Conservation (phyloP, 1,284 basidiomycete genomes). For the Irpex rosettiformis region DNA sequence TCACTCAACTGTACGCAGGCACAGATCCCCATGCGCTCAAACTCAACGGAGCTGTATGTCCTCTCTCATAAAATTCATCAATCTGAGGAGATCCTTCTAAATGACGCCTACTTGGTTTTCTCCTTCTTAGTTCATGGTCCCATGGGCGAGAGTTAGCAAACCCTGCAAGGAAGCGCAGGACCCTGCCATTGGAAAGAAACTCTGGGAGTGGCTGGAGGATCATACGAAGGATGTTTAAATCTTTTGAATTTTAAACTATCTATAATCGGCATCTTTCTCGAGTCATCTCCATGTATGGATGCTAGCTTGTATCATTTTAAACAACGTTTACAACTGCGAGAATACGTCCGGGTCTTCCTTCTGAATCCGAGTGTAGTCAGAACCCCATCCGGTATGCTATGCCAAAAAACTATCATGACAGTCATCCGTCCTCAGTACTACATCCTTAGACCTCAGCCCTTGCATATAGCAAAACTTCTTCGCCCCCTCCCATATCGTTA, state of each 20-base stretch:
- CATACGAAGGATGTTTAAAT: conserved; percentile 21
- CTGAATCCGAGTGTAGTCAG: too few relatives aligned
- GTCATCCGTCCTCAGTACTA: too few relatives aligned
- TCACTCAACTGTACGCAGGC: conserved; percentile 12
- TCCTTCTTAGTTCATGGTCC: conserved; percentile 31
- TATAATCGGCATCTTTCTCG: not conserved
- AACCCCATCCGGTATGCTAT: too few relatives aligned
- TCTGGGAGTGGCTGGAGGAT: conserved; percentile 38
- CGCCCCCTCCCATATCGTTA: not conserved
- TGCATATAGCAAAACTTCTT: too few relatives aligned
- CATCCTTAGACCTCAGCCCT: too few relatives aligned
- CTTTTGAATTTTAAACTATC: not conserved
- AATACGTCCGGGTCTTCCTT: too few relatives aligned
- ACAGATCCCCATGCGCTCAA: conserved; percentile 9
- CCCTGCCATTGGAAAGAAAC: conserved; percentile 25
- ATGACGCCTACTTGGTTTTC: not conserved
- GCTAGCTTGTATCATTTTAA: too few relatives aligned
- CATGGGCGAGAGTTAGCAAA: conserved; percentile 32
- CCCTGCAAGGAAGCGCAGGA: conserved; percentile 26
- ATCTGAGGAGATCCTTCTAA: conserved; percentile 11
- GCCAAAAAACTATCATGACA: too few relatives aligned
- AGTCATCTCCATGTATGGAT: not conserved
- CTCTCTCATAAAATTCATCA: too few relatives aligned
- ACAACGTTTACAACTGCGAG: too few relatives aligned
- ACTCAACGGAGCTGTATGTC: conserved; percentile 1